Evolutionary conservation across 2,329 filamentous ascomycete species (phyloP), one percentile per base, ranked within the genome.

Genomic region (Neofusicoccum sp.): DNA sequence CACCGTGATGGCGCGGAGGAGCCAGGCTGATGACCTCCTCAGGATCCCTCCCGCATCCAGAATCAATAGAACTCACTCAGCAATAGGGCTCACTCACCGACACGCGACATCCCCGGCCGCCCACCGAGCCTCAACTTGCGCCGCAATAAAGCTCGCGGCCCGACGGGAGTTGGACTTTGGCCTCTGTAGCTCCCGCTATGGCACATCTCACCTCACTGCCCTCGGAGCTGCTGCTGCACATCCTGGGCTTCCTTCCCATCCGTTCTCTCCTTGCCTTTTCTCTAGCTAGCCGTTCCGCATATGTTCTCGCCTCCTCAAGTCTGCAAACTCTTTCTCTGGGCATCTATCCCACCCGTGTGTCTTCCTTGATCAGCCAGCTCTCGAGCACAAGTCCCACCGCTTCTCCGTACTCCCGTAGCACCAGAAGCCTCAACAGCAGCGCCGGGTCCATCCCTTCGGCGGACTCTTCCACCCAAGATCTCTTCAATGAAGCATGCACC

Each of bases 311-410:
- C 8, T 69, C 66, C 14, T 68, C 70, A 31, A 75, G 69, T 56
- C 66, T 77, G 4, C 71, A 72, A 56, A 87, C 80, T 92, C 93
- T 97, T 80, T 98, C 94, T 14, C 97, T 85, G 22, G 89, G 78
- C 61, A 93, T 87, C 85, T 93, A 98, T 12, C 92, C 89, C 0
- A 87, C 86, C 12, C 91, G 83, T 43, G 92, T 83, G 29, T 93
- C 77, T 87, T 92, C 93, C 61, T 91, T 83, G 71, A 95, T 83
- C 59, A 92, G 83, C 64, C 90, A 83, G 64, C 91, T 83, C 34
- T 58, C 61, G 36, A 63, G 52, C 52, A 50, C 61, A 29, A 63
- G 54, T 36, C 61, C 61, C 29, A 58, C 61, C 14, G 62, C 62
- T 2, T 64, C 62, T 1, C 62, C 62, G 28, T 61, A 45, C 39